Evolutionary conservation across 2,329 filamentous ascomycete genomes (phyloP).

Genomic region (Elsinoe batatas): DNA sequence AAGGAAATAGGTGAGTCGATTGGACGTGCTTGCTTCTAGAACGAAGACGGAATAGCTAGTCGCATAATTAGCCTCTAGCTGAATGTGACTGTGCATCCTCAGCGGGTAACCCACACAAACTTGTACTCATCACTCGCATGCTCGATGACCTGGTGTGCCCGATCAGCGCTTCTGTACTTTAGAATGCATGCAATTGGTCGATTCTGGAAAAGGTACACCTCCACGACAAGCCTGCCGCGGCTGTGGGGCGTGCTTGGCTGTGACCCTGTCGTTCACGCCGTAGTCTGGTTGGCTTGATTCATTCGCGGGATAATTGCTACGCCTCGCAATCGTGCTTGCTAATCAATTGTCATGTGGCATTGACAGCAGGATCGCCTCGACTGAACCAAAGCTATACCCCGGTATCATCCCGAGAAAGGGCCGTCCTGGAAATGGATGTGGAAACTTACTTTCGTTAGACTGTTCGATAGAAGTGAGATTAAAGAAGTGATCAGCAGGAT

Average conservation of each 20-base stretch:
- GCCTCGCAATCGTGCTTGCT: conserved; percentile 13
- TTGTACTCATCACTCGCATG: conserved; percentile 66
- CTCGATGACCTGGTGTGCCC: conserved; percentile 42
- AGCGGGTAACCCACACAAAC: conserved; percentile 60
- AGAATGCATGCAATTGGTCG: not conserved
- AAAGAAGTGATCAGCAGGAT: conserved; percentile 70
- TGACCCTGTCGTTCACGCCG: not conserved
- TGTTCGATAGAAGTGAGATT: conserved; percentile 70
- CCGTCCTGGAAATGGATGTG: not conserved
- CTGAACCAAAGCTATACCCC: not conserved
- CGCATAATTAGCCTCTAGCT: conserved; percentile 6
- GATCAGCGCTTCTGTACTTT: conserved; percentile 20
- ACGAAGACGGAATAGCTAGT: conserved; percentile 44
- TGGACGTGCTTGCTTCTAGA: conserved; percentile 42
- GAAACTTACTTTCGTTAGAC: conserved; percentile 48
- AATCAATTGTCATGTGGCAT: conserved; percentile 20
- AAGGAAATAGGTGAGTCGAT: conserved; percentile 39
- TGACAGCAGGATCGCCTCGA: not conserved
- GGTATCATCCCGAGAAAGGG: conserved; percentile 18
- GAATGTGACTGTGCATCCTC: conserved; percentile 34
- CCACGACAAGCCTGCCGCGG: conserved; percentile 10
- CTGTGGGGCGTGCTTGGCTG: conserved; percentile 5
- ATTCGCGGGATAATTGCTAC: conserved; percentile 11
- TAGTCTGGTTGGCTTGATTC: not conserved
- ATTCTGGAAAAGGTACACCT: not conserved